Base-by-base conservation (phyloP, 768 basidiomycete genomes). In the Suillus fuscotomentosus region DNA sequence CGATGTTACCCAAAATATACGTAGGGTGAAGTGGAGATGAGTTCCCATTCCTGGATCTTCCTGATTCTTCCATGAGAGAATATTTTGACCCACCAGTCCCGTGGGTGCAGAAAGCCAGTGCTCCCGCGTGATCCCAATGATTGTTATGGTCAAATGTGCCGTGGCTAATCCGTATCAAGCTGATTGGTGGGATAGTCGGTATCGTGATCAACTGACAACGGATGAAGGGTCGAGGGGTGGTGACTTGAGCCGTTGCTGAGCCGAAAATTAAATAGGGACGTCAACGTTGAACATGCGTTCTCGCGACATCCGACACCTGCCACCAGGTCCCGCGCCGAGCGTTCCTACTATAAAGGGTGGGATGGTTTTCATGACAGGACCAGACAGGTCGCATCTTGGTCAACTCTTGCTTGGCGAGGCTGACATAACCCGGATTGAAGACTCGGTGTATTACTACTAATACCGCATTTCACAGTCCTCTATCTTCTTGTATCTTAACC, bases 21-120 rank as follows among this genome's bases (percentile, higher is more conserved):
- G 48, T 63, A 39, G 54, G 45, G 36, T 41, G 59, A 38, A 55
- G 62, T 63, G 62, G 62, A 60, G 56, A 36, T 24, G 24, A 22
- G 34, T 56, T 24, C 5, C 60, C 60, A 53, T 31, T 45, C 20
- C 34, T 5, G 41, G 51, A 41, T 7, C 24, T 56, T 45, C 20
- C 34, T 5, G 41, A 34, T 31, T 7, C 24, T 56, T 50, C 17
- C 41, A 43, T 34, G 51, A 34, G 55, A 41, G 41, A 59, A 42
- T 60, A 60, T 8, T 15, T 24, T 42, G n/a, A 10, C 14, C 27
- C 7, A 42, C 41, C 36, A 38, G 27, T 39, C 27, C 14, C 51
- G 38, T 62, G 50, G 38, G 50, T 38, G 48, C n/a, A 62, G 24
- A 34, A 62, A 53, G 48, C 31, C 31, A 9, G 17, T 10, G 27